Percentiles rank a stretch among this genome's conserved stretches.
Conservation (phyloP, 106 monocot species). For the Ottelia alismoides region DNA sequence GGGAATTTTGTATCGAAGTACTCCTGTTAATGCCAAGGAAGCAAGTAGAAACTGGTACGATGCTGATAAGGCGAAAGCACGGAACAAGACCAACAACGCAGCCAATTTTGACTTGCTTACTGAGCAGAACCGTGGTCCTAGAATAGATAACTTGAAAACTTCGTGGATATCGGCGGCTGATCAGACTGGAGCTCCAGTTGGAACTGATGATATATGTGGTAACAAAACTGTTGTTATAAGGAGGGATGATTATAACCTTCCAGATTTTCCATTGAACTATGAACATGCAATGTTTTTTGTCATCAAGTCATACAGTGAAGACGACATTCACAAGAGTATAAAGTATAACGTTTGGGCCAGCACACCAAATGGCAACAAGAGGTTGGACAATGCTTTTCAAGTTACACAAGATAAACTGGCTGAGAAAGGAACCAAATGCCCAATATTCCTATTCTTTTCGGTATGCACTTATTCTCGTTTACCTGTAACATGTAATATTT, state of each 20-base stretch:
- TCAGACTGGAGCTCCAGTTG: constrained; percentile 3
- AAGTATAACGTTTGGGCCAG: constrained; percentile 31
- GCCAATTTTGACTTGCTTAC: constrained; percentile 27
- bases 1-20: constrained; percentile 12
- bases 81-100: constrained; percentile 17
- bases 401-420: constrained; percentile 11
- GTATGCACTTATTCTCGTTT: constrained; percentile 3
- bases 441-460: constrained; percentile 24
- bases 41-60: constrained; percentile 20
- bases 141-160: constrained; percentile 20
- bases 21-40: constrained; percentile 17
- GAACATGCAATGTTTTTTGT: constrained; percentile 23
- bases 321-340: constrained; percentile 29
- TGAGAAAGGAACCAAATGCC: constrained; percentile 12
- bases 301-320: constrained; percentile 31
- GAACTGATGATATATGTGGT: neutral
- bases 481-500: neutral
- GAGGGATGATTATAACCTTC: constrained; percentile 50
- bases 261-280: constrained; percentile 39
- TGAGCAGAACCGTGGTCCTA: constrained; percentile 55
- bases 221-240: constrained; percentile 7
- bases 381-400: constrained; percentile 19
- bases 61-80: constrained; percentile 22
- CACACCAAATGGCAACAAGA: constrained; percentile 24
- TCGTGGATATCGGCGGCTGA: neutral